Percentiles rank a stretch among this genome's conserved stretches.
Conservation (phyloP, 768 basidiomycete genomes). For the Suillus subaureus region DNA sequence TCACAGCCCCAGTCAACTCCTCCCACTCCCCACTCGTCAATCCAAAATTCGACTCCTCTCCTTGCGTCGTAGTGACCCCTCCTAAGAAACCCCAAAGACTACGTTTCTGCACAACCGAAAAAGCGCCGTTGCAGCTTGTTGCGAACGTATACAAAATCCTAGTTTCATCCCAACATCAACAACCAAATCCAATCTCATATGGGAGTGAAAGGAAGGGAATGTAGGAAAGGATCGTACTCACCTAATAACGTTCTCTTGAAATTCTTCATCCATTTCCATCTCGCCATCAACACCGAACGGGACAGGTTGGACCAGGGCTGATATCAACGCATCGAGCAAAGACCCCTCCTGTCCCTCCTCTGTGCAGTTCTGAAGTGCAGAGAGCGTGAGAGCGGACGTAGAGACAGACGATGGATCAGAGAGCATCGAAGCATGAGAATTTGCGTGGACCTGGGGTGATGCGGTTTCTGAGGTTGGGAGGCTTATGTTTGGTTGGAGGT, state of each 20-base stretch:
- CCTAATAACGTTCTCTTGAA: constrained; percentile 46
- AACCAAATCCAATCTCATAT: constrained; percentile 4
- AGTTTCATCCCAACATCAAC: too few relatives aligned
- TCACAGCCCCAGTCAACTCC: too few relatives aligned
- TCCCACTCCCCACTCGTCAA: too few relatives aligned
- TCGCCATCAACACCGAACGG: constrained; percentile 74
- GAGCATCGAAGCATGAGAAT: constrained; percentile 71
- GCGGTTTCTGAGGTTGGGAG: constrained; percentile 25
- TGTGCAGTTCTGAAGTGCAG: constrained; percentile 34
- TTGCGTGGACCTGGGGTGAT: constrained; percentile 58
- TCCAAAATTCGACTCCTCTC: constrained; percentile 8
- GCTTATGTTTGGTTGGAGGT: constrained; percentile 17
- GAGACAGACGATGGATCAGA: constrained; percentile 51
- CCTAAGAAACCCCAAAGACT: constrained; percentile 31
- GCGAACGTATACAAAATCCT: constrained; percentile 23
- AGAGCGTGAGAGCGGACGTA: constrained; percentile 36
- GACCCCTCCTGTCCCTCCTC: too few relatives aligned
- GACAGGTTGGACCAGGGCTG: constrained; percentile 53
- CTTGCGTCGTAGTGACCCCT: constrained; percentile 6
- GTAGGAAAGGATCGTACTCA: constrained; percentile 26
- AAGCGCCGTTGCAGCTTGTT: constrained; percentile 39
- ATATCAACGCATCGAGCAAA: constrained; percentile 29
- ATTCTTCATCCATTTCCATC: constrained; percentile 57
- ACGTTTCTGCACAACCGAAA: constrained; percentile 34
- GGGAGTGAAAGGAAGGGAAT: background rate